These are phyloP conservation scores for Mimosa bimucronata DNA, from an alignment of 306 rosid species.

Conservation along the genomic window DNA sequence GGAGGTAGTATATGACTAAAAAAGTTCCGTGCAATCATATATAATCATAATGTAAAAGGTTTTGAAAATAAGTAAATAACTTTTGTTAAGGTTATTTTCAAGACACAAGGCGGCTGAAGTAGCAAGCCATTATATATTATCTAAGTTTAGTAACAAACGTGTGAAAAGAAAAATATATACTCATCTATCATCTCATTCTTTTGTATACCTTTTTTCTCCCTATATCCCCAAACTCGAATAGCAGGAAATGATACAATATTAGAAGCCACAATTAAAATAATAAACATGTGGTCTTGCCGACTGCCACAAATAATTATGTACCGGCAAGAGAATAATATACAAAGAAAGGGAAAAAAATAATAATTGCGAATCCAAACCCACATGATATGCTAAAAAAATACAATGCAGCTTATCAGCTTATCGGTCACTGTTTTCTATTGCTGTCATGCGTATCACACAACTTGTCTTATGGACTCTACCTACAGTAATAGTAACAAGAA, in stretches of 20 bases:
- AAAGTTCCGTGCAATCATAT: neutral
- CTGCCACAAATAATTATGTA: constrained; percentile 44
- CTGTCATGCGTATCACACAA: constrained; percentile 57
- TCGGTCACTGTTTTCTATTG: constrained; percentile 86
- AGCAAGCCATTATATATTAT: too few species aligned
- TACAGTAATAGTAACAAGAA: constrained; percentile 43
- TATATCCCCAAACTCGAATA: neutral
- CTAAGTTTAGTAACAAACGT: neutral
- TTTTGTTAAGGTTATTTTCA: too few species aligned
- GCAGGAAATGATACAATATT: neutral
- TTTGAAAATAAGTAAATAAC: too few species aligned
- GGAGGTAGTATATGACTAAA: too few species aligned
- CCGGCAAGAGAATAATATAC: constrained; percentile 50
- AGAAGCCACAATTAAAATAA: constrained; percentile 36
- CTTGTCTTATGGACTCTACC: constrained; percentile 89
- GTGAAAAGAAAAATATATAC: neutral
- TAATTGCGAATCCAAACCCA: constrained; percentile 17
- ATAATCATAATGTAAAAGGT: neutral
- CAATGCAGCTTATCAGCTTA: constrained; percentile 48
- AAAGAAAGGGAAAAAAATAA: constrained; percentile 40
- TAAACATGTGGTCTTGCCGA: constrained; percentile 42
- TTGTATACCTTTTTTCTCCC: neutral
- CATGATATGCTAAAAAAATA: constrained; percentile 51
- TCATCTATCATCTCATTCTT: neutral
- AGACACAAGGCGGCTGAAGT: too few species aligned